Base-by-base conservation (phyloP, 805 yeast species). In the Sugiyamaella smithiae region DNA sequence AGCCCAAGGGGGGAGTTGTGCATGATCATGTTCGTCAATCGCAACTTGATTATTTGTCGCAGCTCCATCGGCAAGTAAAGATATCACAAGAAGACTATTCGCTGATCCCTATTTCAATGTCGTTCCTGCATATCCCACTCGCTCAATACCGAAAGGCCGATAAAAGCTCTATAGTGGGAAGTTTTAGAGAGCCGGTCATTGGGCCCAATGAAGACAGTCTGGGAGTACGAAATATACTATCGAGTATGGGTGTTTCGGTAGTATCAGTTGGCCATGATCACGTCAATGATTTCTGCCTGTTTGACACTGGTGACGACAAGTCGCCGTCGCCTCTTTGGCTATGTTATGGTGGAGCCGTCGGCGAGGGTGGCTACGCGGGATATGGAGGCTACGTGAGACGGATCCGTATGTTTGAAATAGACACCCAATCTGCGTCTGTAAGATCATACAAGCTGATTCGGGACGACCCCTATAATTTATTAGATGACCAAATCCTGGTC, bases 341-440 rank as follows among this genome's bases (percentile, higher is more conserved):
- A 28, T 93, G 99, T 61, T 89, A 88, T 62, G 99, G 96, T 2
- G 99, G 99, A 22, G 95, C 82, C 1, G 75, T 78, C 4, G 99
- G 98, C 12, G 95, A 88, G 67, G 99, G 98, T 33, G 98, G 97
- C 0, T 93, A 93, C 63, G 97, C 85, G 6, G 97, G 97, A 0
- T 88, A 89, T 59, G 91, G 89, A 1, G 91, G 90, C 1, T 87
- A 84, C 26, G 73, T 84, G n/a, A 78, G 99, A 58, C 75, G 97
- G 48, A 60, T 88, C 40, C 73, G 99, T 43, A 58, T 84, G 0
- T 91, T 74, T 62, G 88, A 85, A 36, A 58, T 90, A 9, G 83
- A 88, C 62, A 59, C 65, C 5, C 61, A 64, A 0, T 73, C 75
- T 1, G 68, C 68, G 16, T 60, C 72, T 12, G 78, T 84, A 25